Evolutionary conservation across 2,329 filamentous ascomycete species (phyloP).

Genomic region (Apiospora hydei): DNA sequence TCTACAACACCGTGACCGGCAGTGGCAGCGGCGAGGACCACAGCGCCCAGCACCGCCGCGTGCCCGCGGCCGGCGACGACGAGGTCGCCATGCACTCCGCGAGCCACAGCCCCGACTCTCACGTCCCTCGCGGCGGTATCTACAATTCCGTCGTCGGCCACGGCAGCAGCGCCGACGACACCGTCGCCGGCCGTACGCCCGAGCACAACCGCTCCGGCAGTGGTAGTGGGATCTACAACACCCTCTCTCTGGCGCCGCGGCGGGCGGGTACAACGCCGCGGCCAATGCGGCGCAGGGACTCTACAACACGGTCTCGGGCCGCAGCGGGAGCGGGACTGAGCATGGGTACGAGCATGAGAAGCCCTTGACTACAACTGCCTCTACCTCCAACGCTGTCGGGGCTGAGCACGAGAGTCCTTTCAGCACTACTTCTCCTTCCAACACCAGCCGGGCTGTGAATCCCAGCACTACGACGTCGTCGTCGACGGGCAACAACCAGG

Average conservation of each 20-base stretch:
- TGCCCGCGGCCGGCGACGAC: slow-evolving; percentile 3
- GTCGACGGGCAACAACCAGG: not conserved
- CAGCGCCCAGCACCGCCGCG: slow-evolving; percentile 22
- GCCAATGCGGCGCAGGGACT: not conserved
- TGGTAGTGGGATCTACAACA: slow-evolving; percentile 30
- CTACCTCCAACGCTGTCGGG: not conserved
- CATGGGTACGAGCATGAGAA: not conserved
- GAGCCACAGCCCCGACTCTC: not conserved
- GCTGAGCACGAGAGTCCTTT: not conserved
- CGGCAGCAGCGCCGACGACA: slow-evolving; percentile 31
- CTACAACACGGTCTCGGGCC: slow-evolving; percentile 2
- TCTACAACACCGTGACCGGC: slow-evolving; percentile 38
- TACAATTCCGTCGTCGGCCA: slow-evolving; percentile 37
- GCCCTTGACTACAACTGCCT: not conserved
- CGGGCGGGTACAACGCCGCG: slow-evolving; percentile 21
- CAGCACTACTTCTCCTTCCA: not conserved
- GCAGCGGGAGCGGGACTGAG: not conserved
- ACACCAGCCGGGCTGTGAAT: not conserved
- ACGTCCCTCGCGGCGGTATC: slow-evolving; percentile 25
- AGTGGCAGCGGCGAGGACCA: slow-evolving; percentile 33
- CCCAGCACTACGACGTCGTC: not conserved
- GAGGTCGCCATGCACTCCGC: not conserved
- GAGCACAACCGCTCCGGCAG: slow-evolving; percentile 27
- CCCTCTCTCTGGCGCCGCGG: slow-evolving; percentile 29
- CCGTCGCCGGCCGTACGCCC: not conserved